Percentiles rank a stretch among this genome's conserved stretches.
Conservation (phyloP, 331 rosid genomes). For the Prunus yedoensis region DNA sequence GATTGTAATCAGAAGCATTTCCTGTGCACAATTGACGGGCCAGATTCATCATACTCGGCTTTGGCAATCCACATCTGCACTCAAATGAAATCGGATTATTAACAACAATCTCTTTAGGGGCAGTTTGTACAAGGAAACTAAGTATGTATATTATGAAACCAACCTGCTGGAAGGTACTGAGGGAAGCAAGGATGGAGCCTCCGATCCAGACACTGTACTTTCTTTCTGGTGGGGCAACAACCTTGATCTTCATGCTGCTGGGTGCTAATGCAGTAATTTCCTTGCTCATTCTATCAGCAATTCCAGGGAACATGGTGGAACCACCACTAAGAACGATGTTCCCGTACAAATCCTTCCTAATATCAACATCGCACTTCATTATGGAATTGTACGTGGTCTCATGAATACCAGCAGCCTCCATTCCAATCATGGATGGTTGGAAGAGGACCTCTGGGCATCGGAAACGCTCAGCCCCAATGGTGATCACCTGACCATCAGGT, state of each 20-base stretch:
- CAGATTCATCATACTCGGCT: conserved; percentile 43
- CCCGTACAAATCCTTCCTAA: conserved; percentile 44
- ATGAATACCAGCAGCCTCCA: conserved; percentile 48
- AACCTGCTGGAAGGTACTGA: conserved; percentile 49
- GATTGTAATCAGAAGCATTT: conserved; percentile 36
- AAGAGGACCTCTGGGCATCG: conserved; percentile 47
- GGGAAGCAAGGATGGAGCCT: conserved; percentile 48
- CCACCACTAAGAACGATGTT: conserved; percentile 51
- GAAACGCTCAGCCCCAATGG: conserved; percentile 46
- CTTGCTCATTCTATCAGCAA: conserved; percentile 51
- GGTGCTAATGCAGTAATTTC: conserved; percentile 45
- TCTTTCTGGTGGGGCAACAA: conserved; percentile 47
- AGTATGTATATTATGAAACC: background rate
- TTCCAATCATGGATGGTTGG: conserved; percentile 51
- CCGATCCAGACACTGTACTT: conserved; percentile 49
- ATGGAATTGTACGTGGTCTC: conserved; percentile 46
- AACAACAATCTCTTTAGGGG: background rate
- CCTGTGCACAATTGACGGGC: conserved; percentile 46
- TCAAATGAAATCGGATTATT: conserved; percentile 10
- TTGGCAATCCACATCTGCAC: conserved; percentile 46
- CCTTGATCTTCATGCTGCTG: conserved; percentile 50
- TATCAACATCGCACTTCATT: conserved; percentile 49
- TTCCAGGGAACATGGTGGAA: conserved; percentile 47
- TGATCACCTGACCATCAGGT: conserved; percentile 48
- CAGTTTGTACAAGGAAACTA: background rate